Evolutionary conservation across 1,284 basidiomycete species (phyloP), one percentile per base, ranked within the genome.

Genomic region (Schizophyllum amplum): DNA sequence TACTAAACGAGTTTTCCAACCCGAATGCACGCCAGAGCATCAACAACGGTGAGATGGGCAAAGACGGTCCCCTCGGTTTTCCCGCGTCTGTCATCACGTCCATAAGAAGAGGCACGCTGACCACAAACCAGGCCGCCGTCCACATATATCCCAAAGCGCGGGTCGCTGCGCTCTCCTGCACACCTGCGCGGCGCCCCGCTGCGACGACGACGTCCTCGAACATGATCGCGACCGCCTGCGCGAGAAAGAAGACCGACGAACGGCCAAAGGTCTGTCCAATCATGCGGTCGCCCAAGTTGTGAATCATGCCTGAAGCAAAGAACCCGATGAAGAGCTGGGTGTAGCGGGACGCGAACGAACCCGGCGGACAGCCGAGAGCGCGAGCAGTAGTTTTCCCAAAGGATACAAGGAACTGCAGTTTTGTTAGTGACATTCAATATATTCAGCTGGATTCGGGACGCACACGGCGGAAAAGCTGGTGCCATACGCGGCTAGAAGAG

Each of bases 391-490:
- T 23, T 47, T 51, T 50, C 21, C 57, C 57, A 22, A 55, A 51
- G 2, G 57, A 26, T 13, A 54, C 55, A 33, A 55, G 7, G 25
- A 24, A 50, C 52, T 57, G 24, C 17, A 20, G 50, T 23, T 25
- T 54, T 11, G 47, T 52, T 15, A 55, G 47, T 26, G 24, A 52
- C 15, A 24, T 17, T 24, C 11, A 17, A n/a, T 4, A 13, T 25
- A n/a, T n/a, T n/a, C n/a, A 9, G 20, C 48, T 21, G 6, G 9
- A 49, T n/a, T 24, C 22, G 23, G n/a, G 20, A 55, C 60, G n/a
- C 53, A 62, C 61, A 42, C 59, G 49, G n/a, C 61, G 57, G n/a
- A 60, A 53, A 11, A 60, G 27, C 26, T 59, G 59, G 47, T 62
- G 61, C 59, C 59, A 62, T 9, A 59, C 51, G 46, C 55, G 56